Base-by-base conservation (phyloP, 129 eudicot genomes). In the Flaveria ramosissima region DNA sequence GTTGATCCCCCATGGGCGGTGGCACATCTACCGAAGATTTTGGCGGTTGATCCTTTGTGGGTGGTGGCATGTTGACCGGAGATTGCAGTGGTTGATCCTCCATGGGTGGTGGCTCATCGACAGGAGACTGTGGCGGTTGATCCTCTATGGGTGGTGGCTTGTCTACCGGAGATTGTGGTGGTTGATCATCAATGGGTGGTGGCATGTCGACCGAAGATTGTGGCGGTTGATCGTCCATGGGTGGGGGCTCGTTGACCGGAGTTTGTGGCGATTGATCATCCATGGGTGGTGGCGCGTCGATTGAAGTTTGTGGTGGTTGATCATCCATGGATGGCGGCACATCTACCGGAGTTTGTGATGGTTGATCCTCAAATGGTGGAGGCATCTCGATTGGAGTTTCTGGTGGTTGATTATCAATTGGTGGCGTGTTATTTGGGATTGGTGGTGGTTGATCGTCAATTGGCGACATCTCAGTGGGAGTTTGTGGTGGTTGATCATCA, bases 211-310 rank as follows among this genome's bases (percentile, higher is more conserved):
- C 32, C 9, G 80, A 43, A 15, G 53, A 20, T 67, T 67, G 19
- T 36, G 81, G 81, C 23, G 75, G 68, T 42, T 68, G 57, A 12
- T 75, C 52, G 0, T 53, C 47, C 7, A 13, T 23, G 0, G n/a
- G 52, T 11, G 15, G 16, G 3, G 52, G 15, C 52, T 0, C 1
- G n/a, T 47, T 4, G 1, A 2, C 52, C 6, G 52, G 16, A 45
- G 5, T 0, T 6, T 69, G 57, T 15, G 47, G 59, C 30, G 78
- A 60, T 16, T 51, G 57, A 12, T 47, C 52, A 12, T 47, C 52
- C 3, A 11, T 12, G 4, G 16, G n/a, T 12, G 15, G 15, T 2
- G 52, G 16, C 52, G 2, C 16, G 15, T 47, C 52, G 5, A 9
- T 3, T 3, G 52, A 5, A 61, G 17, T 2, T 7, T 69, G 59